Evolutionary conservation across 306 rosid species (phyloP).

Genomic region (Luffa acutangula): DNA sequence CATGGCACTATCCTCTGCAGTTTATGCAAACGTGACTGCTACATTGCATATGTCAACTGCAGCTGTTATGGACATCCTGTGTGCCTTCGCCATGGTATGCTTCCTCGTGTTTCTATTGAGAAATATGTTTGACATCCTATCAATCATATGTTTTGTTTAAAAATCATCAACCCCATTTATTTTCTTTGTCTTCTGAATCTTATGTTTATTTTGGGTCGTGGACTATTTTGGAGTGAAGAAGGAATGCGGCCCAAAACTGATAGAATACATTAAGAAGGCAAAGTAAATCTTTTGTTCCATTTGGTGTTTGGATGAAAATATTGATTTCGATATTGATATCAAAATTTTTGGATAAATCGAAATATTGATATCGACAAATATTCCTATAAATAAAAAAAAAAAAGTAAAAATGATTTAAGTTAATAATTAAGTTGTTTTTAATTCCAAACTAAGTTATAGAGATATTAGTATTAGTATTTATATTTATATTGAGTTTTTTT

Average conservation of each 20-base stretch:
- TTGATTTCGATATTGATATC: no score
- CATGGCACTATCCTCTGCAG: slow-evolving; percentile 73
- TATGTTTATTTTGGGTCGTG: not conserved
- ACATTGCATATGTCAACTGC: slow-evolving; percentile 62
- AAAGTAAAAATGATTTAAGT: no score
- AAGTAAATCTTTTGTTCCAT: not conserved
- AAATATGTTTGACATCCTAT: not conserved
- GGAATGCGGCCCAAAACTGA: not conserved
- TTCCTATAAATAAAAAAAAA: no score
- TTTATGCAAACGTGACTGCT: slow-evolving; percentile 87
- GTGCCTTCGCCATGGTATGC: slow-evolving; percentile 92
- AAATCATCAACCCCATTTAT: not conserved
- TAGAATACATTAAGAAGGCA: not conserved
- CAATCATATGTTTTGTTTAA: not conserved
- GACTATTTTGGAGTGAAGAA: not conserved
- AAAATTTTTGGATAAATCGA: no score
- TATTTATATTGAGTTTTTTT: no score
- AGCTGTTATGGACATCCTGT: slow-evolving; percentile 62
- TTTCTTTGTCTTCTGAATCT: not conserved
- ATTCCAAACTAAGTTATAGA: no score
- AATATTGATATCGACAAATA: no score
- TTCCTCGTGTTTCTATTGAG: not conserved
- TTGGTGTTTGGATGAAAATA: not conserved
- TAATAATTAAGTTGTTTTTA: no score
- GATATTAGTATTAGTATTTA: no score